Evolutionary conservation across 2,329 filamentous ascomycete genomes (phyloP).

Genomic region (Ramichloridium luteum): DNA sequence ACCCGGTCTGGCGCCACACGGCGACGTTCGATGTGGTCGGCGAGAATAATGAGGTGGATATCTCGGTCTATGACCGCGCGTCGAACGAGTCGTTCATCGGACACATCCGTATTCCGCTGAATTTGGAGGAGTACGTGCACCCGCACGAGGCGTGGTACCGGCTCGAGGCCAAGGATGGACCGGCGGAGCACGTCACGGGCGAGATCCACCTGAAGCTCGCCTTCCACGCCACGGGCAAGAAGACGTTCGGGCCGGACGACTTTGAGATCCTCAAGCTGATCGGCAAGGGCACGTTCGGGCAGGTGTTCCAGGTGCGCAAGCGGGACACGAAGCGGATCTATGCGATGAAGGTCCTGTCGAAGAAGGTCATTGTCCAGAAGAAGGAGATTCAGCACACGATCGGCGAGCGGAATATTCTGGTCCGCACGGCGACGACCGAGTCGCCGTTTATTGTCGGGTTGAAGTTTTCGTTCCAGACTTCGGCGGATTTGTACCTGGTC

Average conservation of each 20-base stretch:
- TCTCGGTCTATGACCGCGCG: conserved; percentile 83
- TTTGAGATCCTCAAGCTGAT: conserved; percentile 95
- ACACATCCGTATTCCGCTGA: conserved; percentile 69
- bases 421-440: conserved; percentile 87
- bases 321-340: conserved; percentile 93
- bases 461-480: conserved; percentile 98
- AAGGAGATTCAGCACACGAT: conserved; percentile 97
- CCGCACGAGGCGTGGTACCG: conserved; percentile 76
- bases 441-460: conserved; percentile 96
- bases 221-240: conserved; percentile 80
- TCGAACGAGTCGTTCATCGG: conserved; percentile 84
- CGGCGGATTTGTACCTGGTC: conserved; percentile 92
- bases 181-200: conserved; percentile 62
- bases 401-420: conserved; percentile 91
- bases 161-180: conserved; percentile 65
- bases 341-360: conserved; percentile 97
- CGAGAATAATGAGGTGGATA: conserved; percentile 76
- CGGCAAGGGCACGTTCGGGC: conserved; percentile 94
- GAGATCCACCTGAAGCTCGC: conserved; percentile 79
- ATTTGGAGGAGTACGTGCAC: conserved; percentile 54
- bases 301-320: conserved; percentile 97
- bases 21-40: conserved; percentile 92
- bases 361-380: conserved; percentile 99
- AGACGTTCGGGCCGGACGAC: conserved; percentile 84
- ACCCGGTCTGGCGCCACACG: conserved; percentile 91